phyloP scores from a whole-genome alignment of 768 basidiomycete species.

The Phaeotremella fagi region DNA sequence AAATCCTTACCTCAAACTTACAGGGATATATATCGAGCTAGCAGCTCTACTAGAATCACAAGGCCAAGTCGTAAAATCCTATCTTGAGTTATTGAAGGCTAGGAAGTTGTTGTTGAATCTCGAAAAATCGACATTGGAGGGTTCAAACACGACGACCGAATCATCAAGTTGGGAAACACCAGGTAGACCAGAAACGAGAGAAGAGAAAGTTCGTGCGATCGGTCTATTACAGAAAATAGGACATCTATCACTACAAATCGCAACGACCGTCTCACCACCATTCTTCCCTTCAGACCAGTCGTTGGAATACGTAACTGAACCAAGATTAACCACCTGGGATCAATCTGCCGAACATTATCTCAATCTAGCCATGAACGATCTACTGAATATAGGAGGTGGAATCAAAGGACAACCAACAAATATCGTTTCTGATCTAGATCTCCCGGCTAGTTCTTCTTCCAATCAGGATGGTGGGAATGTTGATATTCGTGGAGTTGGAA shows the following conservation, averaged over 20 bases:
- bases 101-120: slow-evolving; percentile 17
- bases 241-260: slow-evolving; percentile 31
- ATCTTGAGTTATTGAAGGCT: slow-evolving; percentile 30
- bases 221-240: slow-evolving; percentile 45
- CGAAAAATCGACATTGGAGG: neutral
- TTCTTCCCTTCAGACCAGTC: slow-evolving; percentile 13
- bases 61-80: slow-evolving; percentile 34
- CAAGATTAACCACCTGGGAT: slow-evolving; percentile 12
- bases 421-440: slow-evolving; percentile 24
- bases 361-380: slow-evolving; percentile 31
- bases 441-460: slow-evolving; percentile 8
- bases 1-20: slow-evolving; percentile 42
- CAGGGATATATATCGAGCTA: slow-evolving; percentile 41
- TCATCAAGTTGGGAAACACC: neutral
- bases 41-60: slow-evolving; percentile 37
- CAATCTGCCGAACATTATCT: slow-evolving; percentile 35
- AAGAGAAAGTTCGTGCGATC: slow-evolving; percentile 40
- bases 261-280: neutral
- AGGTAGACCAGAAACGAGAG: slow-evolving; percentile 1
- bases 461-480: slow-evolving; percentile 29
- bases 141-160: neutral
- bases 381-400: slow-evolving; percentile 12
- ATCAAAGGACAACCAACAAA: neutral
- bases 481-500: slow-evolving; percentile 40
- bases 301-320: neutral